Conservation (phyloP, 176 grass and related monocot species). For the Aegilops tauschii region DNA sequence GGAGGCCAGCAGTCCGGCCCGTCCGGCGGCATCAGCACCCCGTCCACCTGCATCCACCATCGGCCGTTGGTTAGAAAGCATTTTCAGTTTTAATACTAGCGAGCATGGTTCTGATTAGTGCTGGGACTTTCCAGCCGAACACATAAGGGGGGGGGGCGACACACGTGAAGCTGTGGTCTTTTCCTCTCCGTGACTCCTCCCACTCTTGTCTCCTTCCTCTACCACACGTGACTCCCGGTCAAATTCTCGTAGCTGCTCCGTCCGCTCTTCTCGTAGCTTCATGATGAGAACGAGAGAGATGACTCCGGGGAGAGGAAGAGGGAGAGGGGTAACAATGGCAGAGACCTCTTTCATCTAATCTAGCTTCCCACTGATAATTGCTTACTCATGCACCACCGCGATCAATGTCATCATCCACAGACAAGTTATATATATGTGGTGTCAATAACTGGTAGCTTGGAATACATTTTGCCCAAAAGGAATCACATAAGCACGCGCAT, state of each 20-base stretch:
- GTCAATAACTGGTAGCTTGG: background rate
- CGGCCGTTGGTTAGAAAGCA: background rate
- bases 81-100: no score
- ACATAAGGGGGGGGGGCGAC: no score
- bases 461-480: no score
- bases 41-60: conserved; percentile 55
- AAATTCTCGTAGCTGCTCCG: background rate
- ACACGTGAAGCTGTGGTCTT: background rate
- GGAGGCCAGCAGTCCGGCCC: conserved; percentile 75
- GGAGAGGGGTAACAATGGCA: background rate
- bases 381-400: no score
- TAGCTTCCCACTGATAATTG: background rate
- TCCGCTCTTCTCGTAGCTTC: background rate
- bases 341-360: background rate
- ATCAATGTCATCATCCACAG: no score
- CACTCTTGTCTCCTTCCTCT: background rate
- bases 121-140: no score
- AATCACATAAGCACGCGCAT: no score
- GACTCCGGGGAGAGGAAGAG: no score
- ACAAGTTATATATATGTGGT: no score
- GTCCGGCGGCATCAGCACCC: conserved; percentile 71
- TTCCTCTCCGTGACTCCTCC: background rate
- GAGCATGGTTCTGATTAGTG: no score
- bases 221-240: background rate
- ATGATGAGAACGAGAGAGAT: background rate